Base-by-base conservation (phyloP, 768 basidiomycete species). In the Amanita jacksonii region DNA sequence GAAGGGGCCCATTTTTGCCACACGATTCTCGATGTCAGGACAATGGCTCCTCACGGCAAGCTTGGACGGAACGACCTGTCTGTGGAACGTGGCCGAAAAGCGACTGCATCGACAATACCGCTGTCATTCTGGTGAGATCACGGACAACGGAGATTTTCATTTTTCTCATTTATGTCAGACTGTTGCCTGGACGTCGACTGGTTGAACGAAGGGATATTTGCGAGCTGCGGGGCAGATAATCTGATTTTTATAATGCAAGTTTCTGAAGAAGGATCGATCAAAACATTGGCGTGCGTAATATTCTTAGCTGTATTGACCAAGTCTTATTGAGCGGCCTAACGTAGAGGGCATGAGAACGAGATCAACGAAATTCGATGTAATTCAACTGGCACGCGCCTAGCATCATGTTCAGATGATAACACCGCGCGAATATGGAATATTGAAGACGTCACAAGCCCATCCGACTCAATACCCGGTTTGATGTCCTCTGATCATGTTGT, bases 181-280 rank as follows among this genome's bases (percentile, higher is more conserved):
- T 85, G 83, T 53, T 87, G 85, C 58, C 59, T 90, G 54, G 87
- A 90, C 54, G 72, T 84, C 8, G 85, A 85, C 45, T 90, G 87
- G 87, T 51, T 89, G 13, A 73, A 76, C 43, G 78, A 85, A 13
- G 68, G 72, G 16, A 73, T 70, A 2, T 89, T 88, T 51, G 82
- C 75, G 20, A 85, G 76, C 39, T 81, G 80, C 53, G 83, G 85
- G 30, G 80, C 83, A 13, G 85, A 89, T 57, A 65, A 67, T 30
- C 56, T 68, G 16, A 73, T 87, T 34, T 71, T 77, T 43, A 68
- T 89, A 8, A 70, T 80, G 63, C 69, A 71, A 39, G 59, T 85
- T 32, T 71, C 72, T 37, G 64, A 67, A 32, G 53, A 60, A 4
- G 67, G 69, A 32, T 77, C 84, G 0, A 59, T 86, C 33, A 76